Percentiles rank a stretch among this genome's conserved stretches.
These are phyloP conservation scores for Choanephora cucurbitarum DNA, from an alignment of 371 early-diverging fungal species.

Conservation along the genomic window DNA sequence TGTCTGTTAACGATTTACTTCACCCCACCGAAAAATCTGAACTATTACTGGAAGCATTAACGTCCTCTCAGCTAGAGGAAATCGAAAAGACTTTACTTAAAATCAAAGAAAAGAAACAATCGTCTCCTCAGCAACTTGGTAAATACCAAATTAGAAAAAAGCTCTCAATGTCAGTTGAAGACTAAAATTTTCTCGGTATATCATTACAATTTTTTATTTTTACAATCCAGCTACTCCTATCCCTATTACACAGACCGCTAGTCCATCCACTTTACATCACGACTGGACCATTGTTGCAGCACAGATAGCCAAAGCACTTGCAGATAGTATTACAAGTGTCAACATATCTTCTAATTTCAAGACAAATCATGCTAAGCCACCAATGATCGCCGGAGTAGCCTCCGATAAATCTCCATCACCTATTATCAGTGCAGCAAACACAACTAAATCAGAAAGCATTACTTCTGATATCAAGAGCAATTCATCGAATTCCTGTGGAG, in stretches of 20 bases:
- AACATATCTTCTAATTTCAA: neutral
- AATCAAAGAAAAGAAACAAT: constrained; percentile 29
- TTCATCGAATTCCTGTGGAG: neutral
- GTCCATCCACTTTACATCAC: constrained; percentile 16
- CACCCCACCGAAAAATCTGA: constrained; percentile 35
- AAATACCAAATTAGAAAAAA: constrained; percentile 2
- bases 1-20: constrained; percentile 33
- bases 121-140: constrained; percentile 17
- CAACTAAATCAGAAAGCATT: neutral
- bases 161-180: neutral
- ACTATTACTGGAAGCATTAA: constrained; percentile 27
- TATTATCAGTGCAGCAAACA: neutral
- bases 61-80: constrained; percentile 29
- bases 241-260: constrained; percentile 15
- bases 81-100: constrained; percentile 28
- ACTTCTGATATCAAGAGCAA: constrained; percentile 3
- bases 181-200: neutral
- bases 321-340: constrained; percentile 18
- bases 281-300: constrained; percentile 33
- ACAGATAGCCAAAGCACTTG: constrained; percentile 31
- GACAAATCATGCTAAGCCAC: constrained; percentile 16
- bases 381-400: neutral
- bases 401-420: constrained; percentile 11
- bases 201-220: neutral
- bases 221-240: constrained; percentile 5